Evolutionary conservation across 371 early-diverging fungal species (phyloP), one percentile per base, ranked within the genome.

Genomic region (Lichtheimia hyalospora): DNA sequence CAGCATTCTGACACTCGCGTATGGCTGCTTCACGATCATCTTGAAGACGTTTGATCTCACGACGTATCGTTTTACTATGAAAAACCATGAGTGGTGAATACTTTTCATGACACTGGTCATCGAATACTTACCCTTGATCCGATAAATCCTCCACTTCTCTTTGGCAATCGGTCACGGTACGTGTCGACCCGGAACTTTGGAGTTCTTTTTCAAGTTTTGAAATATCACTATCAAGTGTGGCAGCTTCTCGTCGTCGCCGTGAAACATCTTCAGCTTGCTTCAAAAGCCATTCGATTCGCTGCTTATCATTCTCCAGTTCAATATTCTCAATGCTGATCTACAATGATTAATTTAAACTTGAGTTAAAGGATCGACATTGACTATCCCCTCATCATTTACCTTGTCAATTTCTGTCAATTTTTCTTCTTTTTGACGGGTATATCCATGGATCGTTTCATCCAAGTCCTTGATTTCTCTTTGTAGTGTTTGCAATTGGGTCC

Each of bases 101-200:
- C 2, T 44, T 0, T 1, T 3, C 5, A 25, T 44, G 44, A n/a
- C 4, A n/a, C n/a, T n/a, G n/a, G 24, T n/a, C 28, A 4, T 3
- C 18, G 4, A 5, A 49, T 49, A 7, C 16, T 25, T 79, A 82
- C 73, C 81, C 78, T 63, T 82, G 72, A 0, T 69, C 64, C 54
- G 83, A 73, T 3, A 84, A 56, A 5, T 61, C 61, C 15, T 84
- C 84, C 10, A 83, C 63, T 54, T 92, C 90, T 15, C 67, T 68
- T 62, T 89, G 90, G 34, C 87, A 81, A 28, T 92, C 91, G 3
- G 81, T 80, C 5, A 85, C 60, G 0, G 89, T 91, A 54, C 85
- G 84, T 10, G 77, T 75, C 0, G 88, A 85, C 0, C 91, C 91
- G 0, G 88, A 66, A 1, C 66, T 65, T 10, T 68, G 59, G 40